Evolutionary conservation across 371 early-diverging fungal genomes (phyloP), one percentile per base, ranked within the genome.

Genomic region (Syncephalastrum racemosum): DNA sequence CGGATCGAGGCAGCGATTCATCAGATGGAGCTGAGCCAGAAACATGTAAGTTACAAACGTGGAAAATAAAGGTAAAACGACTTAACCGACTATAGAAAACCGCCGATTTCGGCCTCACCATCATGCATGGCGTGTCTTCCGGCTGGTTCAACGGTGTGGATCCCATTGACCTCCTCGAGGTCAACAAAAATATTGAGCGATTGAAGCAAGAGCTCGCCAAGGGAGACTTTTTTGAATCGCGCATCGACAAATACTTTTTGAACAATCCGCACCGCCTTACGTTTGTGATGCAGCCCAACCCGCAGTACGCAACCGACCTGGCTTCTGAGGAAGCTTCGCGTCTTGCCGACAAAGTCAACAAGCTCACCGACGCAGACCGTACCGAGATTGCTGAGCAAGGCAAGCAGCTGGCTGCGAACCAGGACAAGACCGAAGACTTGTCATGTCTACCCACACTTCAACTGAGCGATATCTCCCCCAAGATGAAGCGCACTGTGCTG

Each of bases 101-200:
- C 2, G 86, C 93, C 1, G 83, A 88, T 66, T 97, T 96, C 79
- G 96, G 96, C 14, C 77, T 97, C 70, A 75, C 72, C 4, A 66
- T 96, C 18, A 87, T 92, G 84, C 87, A 91, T 51, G 82, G 84
- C 14, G 64, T 94, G 24, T 76, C 88, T 1, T 83, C 90, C 16
- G 84, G 90, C 15, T 93, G 94, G 94, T 88, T 94, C 65, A 93
- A 96, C 62, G 92, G 90, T n/a, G 87, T 81, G 15, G 84, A 95
- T 56, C 94, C 96, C 0, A 70, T 93, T 4, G 92, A 92, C 58
- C 75, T 89, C n/a, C 66, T 97, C 57, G 87, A 91, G 56, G 75
- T 93, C 49, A 85, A 90, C 59, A 84, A 84, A 80, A 84, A 87
- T 54, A 77, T 96, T 48, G 82, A 81, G n/a, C 81, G 84, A 4